phyloP scores from a whole-genome alignment of 768 basidiomycete species.

The Atractiella rhizophila region DNA sequence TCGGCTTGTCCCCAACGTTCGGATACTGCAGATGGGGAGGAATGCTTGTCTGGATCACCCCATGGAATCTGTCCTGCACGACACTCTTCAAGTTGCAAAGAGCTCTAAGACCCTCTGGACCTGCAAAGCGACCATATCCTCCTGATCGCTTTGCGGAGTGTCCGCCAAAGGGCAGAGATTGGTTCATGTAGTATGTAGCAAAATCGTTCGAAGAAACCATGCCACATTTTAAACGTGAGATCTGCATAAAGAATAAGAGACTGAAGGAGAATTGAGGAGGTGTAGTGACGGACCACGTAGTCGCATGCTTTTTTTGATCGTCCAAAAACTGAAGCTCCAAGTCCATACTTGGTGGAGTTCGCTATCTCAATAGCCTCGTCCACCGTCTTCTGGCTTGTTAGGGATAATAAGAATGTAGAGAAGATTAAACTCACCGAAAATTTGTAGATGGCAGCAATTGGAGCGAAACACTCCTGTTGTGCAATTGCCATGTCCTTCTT shows the following conservation, averaged over 20 bases:
- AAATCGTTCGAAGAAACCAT: slow-evolving; percentile 98
- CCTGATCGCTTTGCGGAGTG: slow-evolving; percentile 64
- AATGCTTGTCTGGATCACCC: slow-evolving; percentile 55
- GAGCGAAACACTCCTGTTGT: slow-evolving; percentile 40
- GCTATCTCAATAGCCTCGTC: slow-evolving; percentile 71
- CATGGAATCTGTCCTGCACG: slow-evolving; percentile 61
- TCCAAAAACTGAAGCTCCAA: slow-evolving; percentile 87
- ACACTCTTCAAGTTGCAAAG: slow-evolving; percentile 75
- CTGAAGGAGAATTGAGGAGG: too few species aligned
- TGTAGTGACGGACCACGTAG: slow-evolving; percentile 56
- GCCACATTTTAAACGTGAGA: slow-evolving; percentile 59
- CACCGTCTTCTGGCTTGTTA: slow-evolving; percentile 26
- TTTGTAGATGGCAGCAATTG: slow-evolving; percentile 60
- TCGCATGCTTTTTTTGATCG: slow-evolving; percentile 52
- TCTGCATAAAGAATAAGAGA: too few species aligned
- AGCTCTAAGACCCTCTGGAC: slow-evolving; percentile 71
- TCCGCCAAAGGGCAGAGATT: slow-evolving; percentile 89
- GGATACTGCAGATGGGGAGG: slow-evolving; percentile 71
- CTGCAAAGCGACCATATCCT: slow-evolving; percentile 84
- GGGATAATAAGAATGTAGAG: background rate
- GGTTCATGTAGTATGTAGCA: slow-evolving; percentile 60
- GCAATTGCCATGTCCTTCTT: slow-evolving; percentile 47
- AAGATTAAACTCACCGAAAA: slow-evolving; percentile 27
- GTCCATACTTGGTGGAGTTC: slow-evolving; percentile 63
- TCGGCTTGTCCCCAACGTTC: background rate